These are phyloP conservation scores for Fraxinus ornus DNA, from an alignment of 305 asterid species.

Conservation along the genomic window DNA sequence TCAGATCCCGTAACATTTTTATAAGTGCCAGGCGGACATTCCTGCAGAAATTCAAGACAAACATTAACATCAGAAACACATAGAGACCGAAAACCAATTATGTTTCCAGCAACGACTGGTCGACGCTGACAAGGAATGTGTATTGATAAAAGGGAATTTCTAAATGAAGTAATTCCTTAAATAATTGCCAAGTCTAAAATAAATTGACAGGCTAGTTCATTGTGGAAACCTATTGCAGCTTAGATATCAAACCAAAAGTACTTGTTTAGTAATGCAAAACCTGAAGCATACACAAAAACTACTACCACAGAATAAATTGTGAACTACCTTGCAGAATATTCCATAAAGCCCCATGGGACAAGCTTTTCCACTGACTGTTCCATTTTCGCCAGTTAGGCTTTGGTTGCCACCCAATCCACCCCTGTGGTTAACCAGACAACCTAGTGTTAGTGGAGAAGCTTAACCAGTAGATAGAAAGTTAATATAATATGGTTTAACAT, in stretches of 20 bases:
- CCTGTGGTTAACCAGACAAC: conserved; percentile 40
- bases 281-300: neutral
- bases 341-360: conserved; percentile 98
- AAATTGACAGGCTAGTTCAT: neutral
- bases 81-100: conserved; percentile 4
- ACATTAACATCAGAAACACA: conserved; percentile 6
- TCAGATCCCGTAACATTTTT: conserved; percentile 93
- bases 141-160: neutral
- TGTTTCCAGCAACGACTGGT: conserved; percentile 10
- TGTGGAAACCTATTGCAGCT: neutral
- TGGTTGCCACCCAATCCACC: conserved; percentile 85
- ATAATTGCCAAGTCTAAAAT: neutral
- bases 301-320: conserved; percentile 4
- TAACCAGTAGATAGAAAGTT: neutral
- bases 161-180: neutral
- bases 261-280: neutral
- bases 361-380: conserved; percentile 87
- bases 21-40: conserved; percentile 90
- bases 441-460: conserved; percentile 11
- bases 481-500: neutral
- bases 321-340: conserved; percentile 72
- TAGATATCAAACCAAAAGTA: neutral
- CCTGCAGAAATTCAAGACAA: conserved; percentile 49
- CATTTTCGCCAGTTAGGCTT: conserved; percentile 70
- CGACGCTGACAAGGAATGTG: conserved; percentile 1